Evolutionary conservation across 1,139 yeast species (phyloP).

Genomic region (Hansenula sp.): DNA sequence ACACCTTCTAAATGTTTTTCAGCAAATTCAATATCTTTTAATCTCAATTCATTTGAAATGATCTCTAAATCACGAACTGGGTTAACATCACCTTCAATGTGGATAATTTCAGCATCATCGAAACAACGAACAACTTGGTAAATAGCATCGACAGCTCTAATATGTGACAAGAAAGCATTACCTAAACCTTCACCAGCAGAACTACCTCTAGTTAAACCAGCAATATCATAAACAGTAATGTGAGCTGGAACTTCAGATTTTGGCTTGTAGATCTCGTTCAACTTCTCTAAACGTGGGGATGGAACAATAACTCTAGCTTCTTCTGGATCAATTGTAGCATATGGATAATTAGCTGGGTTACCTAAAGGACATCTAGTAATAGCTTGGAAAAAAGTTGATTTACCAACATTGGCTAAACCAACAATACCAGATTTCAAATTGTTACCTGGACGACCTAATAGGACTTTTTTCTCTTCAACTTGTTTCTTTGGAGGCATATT

Average conservation of each 20-base stretch:
- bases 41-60: slow-evolving; percentile 85
- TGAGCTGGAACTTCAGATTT: slow-evolving; percentile 88
- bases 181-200: slow-evolving; percentile 98
- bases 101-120: slow-evolving; percentile 97
- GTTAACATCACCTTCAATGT: slow-evolving; percentile 96
- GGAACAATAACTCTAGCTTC: slow-evolving; percentile 98
- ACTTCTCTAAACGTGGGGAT: slow-evolving; percentile 79
- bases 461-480: slow-evolving; percentile 82
- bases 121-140: slow-evolving; percentile 98
- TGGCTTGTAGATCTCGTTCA: slow-evolving; percentile 72
- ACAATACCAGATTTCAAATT: slow-evolving; percentile 95
- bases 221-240: slow-evolving; percentile 93
- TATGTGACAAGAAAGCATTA: slow-evolving; percentile 94
- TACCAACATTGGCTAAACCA: slow-evolving; percentile 95
- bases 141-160: slow-evolving; percentile 96
- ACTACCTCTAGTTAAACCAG: slow-evolving; percentile 98
- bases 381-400: slow-evolving; percentile 87
- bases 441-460: slow-evolving; percentile 98
- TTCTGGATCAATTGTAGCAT: slow-evolving; percentile 98
- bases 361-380: slow-evolving; percentile 90
- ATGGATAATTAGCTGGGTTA: slow-evolving; percentile 97
- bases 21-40: slow-evolving; percentile 95
- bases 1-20: slow-evolving; percentile 85
- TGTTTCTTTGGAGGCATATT: slow-evolving; percentile 95
- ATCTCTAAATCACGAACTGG: slow-evolving; percentile 95